phyloP scores from a whole-genome alignment of 2,329 filamentous ascomycete genomes.

The Penicillium sp. region DNA sequence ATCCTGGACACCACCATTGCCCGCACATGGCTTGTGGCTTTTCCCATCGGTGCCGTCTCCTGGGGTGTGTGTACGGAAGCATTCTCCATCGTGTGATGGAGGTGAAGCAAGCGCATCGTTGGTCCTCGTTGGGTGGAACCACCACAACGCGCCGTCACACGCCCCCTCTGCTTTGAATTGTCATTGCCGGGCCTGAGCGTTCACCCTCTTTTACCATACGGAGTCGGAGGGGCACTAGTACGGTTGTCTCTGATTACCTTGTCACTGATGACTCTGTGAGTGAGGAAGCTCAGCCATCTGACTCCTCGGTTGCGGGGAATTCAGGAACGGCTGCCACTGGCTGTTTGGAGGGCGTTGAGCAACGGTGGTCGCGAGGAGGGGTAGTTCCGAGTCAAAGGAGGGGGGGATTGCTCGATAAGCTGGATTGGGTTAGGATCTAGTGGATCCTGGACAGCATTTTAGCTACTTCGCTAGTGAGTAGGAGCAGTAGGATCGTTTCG shows the following conservation, averaged over 20 bases:
- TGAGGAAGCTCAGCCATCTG: conserved; percentile 17
- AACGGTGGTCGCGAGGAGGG: conserved; percentile 6
- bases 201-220: neutral
- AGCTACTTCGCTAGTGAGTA: neutral
- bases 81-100: neutral
- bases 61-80: neutral
- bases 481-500: neutral
- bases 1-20: neutral
- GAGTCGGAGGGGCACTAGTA: too few relatives aligned
- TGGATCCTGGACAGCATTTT: too few relatives aligned
- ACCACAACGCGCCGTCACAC: conserved; percentile 14
- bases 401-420: neutral
- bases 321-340: conserved; percentile 36
- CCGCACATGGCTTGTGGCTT: neutral
- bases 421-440: neutral
- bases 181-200: conserved; percentile 24
- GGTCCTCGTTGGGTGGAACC: conserved; percentile 6
- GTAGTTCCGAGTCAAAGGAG: neutral
- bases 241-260: too few relatives aligned
- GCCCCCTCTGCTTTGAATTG: conserved; percentile 7
- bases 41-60: neutral
- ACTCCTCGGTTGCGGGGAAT: conserved; percentile 28
- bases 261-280: neutral
- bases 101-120: conserved; percentile 1
- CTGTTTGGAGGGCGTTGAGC: conserved; percentile 16